Conservation (phyloP, 805 yeast species). For the Candida easanensis region DNA sequence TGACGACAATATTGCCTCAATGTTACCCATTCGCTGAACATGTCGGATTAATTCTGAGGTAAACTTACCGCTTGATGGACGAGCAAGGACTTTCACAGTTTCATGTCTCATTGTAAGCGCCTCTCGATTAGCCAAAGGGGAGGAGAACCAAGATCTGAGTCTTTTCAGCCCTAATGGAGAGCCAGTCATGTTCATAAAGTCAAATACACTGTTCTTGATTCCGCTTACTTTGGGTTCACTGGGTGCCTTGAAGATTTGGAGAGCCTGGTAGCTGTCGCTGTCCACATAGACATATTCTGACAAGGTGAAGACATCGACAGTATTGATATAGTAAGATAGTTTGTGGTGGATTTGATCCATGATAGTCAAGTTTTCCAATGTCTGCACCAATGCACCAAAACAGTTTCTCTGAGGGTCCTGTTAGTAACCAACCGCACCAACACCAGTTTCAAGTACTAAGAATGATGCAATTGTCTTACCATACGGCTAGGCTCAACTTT, state of each 20-base stretch:
- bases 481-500: constrained; percentile 11
- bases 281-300: constrained; percentile 27
- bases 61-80: constrained; percentile 19
- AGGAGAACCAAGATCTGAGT: constrained; percentile 33
- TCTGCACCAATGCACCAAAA: constrained; percentile 3
- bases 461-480: not conserved
- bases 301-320: constrained; percentile 4
- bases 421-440: not conserved
- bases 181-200: constrained; percentile 25
- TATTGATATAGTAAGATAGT: constrained; percentile 2
- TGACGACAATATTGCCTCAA: constrained; percentile 22
- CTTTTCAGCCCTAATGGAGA: constrained; percentile 31
- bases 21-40: constrained; percentile 31
- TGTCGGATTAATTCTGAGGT: constrained; percentile 22
- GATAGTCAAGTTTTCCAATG: constrained; percentile 5
- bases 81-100: constrained; percentile 26
- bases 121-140: constrained; percentile 32
- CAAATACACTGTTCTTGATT: constrained; percentile 17
- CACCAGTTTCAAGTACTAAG: not conserved
- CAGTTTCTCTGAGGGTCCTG: constrained; percentile 4
- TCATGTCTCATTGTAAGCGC: constrained; percentile 31
- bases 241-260: constrained; percentile 24
- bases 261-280: constrained; percentile 27
- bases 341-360: not conserved
- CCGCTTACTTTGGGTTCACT: constrained; percentile 7